These are phyloP conservation scores for Aspergillus olivimuriae DNA, from an alignment of 495 filamentous ascomycete genomes.

Conservation along the genomic window DNA sequence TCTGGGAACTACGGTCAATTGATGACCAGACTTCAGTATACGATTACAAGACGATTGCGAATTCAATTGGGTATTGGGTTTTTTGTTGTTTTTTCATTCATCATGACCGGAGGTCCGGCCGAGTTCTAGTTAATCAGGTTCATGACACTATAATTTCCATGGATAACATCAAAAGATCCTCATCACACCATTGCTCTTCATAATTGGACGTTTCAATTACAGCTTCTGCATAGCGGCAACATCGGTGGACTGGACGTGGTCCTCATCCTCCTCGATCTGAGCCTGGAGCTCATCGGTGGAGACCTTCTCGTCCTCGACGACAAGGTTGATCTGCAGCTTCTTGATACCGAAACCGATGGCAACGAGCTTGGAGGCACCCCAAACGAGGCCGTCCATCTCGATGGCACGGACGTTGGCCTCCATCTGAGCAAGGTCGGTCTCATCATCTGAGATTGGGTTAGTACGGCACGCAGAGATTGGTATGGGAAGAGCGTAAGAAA, in stretches of 20 bases:
- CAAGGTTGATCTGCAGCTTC: slow-evolving; percentile 98
- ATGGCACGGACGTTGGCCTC: slow-evolving; percentile 80
- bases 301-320: slow-evolving; percentile 96
- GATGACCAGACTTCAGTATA: neutral
- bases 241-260: slow-evolving; percentile 95
- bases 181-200: slow-evolving; percentile 36
- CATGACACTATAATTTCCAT: slow-evolving; percentile 19
- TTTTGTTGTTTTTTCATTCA: slow-evolving; percentile 17
- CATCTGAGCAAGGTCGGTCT: slow-evolving; percentile 80
- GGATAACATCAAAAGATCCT: slow-evolving; percentile 33
- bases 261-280: slow-evolving; percentile 83
- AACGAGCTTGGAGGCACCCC: slow-evolving; percentile 89
- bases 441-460: slow-evolving; percentile 61
- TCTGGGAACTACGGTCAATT: too few relatives aligned
- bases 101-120: slow-evolving; percentile 12
- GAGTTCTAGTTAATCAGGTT: slow-evolving; percentile 19
- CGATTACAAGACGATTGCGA: too few relatives aligned
- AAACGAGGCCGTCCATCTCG: slow-evolving; percentile 88
- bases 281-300: slow-evolving; percentile 81
- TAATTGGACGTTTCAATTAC: slow-evolving; percentile 48
- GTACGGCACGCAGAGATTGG: slow-evolving; percentile 4
- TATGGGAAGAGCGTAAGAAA: slow-evolving; percentile 9
- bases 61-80: neutral
- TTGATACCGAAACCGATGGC: slow-evolving; percentile 95
- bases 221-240: slow-evolving; percentile 90